Conservation (phyloP, 2,329 filamentous ascomycete genomes). For the Aspergillus sp. region DNA sequence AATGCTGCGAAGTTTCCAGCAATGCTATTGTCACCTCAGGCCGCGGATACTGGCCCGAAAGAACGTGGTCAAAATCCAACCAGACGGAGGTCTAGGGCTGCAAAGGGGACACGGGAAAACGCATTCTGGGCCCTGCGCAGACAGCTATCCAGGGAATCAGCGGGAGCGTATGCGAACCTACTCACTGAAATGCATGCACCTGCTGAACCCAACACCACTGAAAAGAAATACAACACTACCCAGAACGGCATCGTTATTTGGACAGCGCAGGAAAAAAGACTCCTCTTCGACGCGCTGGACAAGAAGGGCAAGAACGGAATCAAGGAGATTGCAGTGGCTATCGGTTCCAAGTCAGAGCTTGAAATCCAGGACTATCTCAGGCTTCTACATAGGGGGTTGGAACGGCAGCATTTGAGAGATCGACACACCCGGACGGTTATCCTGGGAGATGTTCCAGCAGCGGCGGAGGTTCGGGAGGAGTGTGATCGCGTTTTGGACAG, state of each 20-base stretch:
- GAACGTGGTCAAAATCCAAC: not conserved
- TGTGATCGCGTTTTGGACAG: slow-evolving; percentile 60
- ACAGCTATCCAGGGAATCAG: slow-evolving; percentile 36
- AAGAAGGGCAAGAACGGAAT: slow-evolving; percentile 58
- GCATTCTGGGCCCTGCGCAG: slow-evolving; percentile 8
- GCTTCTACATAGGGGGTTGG: slow-evolving; percentile 48
- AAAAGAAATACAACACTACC: slow-evolving; percentile 31
- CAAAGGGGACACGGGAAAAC: slow-evolving; percentile 5
- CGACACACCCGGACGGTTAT: slow-evolving; percentile 33
- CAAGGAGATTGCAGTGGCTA: slow-evolving; percentile 51
- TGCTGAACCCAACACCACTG: slow-evolving; percentile 2
- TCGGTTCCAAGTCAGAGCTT: slow-evolving; percentile 63
- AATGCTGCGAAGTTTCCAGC: not conserved
- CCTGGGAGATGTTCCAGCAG: slow-evolving; percentile 58
- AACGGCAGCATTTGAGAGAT: slow-evolving; percentile 32
- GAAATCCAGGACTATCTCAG: slow-evolving; percentile 66
- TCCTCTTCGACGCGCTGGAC: slow-evolving; percentile 58
- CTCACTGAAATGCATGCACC: slow-evolving; percentile 42
- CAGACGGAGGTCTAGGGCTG: not conserved
- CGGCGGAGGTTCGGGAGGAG: slow-evolving; percentile 60
- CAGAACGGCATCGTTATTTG: slow-evolving; percentile 65
- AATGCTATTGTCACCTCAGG: not conserved
- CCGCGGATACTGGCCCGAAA: not conserved
- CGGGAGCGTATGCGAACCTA: slow-evolving; percentile 43
- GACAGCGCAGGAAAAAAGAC: slow-evolving; percentile 61